Percentiles rank a stretch among this genome's conserved stretches.
Evolutionary conservation across 441 rosid genomes (phyloP).

Genomic region (Kokia cookei): DNA sequence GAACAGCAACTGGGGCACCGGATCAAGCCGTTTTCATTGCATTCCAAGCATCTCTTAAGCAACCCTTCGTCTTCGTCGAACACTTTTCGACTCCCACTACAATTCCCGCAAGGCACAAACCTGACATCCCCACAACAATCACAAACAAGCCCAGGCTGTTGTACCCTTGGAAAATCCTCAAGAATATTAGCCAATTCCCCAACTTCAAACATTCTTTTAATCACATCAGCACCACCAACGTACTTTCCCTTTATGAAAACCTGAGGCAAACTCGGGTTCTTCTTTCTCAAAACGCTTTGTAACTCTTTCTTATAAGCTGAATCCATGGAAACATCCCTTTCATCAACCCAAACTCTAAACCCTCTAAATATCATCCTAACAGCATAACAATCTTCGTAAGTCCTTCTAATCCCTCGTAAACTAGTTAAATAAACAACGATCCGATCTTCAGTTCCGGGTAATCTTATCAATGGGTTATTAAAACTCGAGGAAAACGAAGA

Average conservation of each 20-base stretch:
- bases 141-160: conserved; percentile 64
- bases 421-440: conserved; percentile 85
- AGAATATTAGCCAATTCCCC: conserved; percentile 79
- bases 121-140: conserved; percentile 69
- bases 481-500: conserved; percentile 17
- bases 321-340: conserved; percentile 90
- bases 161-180: conserved; percentile 53
- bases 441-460: conserved; percentile 76
- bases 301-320: conserved; percentile 72
- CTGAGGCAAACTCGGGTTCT: conserved; percentile 67
- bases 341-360: conserved; percentile 86
- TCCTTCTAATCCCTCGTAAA: conserved; percentile 78
- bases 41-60: conserved; percentile 60
- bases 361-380: conserved; percentile 84
- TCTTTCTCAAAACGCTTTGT: conserved; percentile 53
- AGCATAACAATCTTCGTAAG: conserved; percentile 87
- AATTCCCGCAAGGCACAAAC: conserved; percentile 73
- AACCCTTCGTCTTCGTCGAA: conserved; percentile 78
- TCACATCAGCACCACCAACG: conserved; percentile 79
- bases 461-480: conserved; percentile 33
- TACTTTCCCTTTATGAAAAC: conserved; percentile 68
- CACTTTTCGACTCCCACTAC: conserved; percentile 87
- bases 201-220: conserved; percentile 73
- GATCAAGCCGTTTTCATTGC: conserved; percentile 90
- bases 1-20: conserved; percentile 75